Conservation (phyloP, 2,329 filamentous ascomycete species). For the Nigrospora sphaerica region DNA sequence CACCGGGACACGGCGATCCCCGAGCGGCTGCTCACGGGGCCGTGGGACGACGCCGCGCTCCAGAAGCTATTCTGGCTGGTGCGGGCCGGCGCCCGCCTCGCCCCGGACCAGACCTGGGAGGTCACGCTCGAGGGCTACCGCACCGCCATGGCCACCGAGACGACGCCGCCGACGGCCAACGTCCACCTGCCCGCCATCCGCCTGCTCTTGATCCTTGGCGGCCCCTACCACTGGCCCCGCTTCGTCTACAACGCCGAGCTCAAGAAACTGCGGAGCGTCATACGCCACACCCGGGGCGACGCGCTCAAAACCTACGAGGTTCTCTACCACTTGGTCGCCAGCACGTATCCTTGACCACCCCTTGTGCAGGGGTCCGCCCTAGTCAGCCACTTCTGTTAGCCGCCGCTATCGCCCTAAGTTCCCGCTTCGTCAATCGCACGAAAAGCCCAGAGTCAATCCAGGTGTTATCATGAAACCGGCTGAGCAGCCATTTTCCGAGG, state of each 20-base stretch:
- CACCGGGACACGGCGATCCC: slow-evolving; percentile 33
- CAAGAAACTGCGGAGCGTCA: background rate
- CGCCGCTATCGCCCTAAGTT: no score
- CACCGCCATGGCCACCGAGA: slow-evolving; percentile 18
- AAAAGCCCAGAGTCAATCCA: no score
- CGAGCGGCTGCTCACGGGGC: slow-evolving; percentile 29
- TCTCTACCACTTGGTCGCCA: no score
- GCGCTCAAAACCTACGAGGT: no score
- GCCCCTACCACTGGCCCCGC: slow-evolving; percentile 3
- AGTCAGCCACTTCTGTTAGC: no score
- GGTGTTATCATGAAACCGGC: no score
- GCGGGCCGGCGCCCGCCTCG: slow-evolving; percentile 27
- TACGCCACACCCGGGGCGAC: no score
- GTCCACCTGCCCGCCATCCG: slow-evolving; percentile 3
- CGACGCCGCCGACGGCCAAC: background rate
- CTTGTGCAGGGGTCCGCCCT: no score
- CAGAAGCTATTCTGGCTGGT: slow-evolving; percentile 39
- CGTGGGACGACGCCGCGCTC: slow-evolving; percentile 30
- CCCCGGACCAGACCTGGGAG: slow-evolving; percentile 32
- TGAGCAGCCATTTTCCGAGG: no score
- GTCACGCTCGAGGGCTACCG: slow-evolving; percentile 27
- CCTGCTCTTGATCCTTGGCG: slow-evolving; percentile 2
- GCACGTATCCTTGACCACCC: no score
- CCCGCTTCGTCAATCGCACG: no score
- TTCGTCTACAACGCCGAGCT: background rate